Base-by-base conservation (phyloP, 2,329 filamentous ascomycete species). In the Cordyceps fumosorosea region DNA sequence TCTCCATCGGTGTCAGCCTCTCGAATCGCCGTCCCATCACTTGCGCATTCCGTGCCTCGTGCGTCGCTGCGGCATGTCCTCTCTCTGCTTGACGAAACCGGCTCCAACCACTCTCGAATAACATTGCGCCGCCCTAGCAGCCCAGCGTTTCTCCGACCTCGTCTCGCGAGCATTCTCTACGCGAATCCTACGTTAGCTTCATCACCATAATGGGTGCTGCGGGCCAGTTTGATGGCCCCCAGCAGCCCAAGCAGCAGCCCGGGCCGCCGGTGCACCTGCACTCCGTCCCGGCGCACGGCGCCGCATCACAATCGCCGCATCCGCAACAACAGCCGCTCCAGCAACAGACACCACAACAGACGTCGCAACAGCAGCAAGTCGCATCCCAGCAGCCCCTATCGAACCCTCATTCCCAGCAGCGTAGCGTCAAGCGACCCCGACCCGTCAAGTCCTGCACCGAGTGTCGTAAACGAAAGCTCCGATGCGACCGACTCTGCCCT, bases 361-460 rank as follows among this genome's bases (percentile, higher is more conserved):
- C 40, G 16, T 7, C 14, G 40, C 60, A 57, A 37, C 40, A 51
- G 20, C 66, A 65, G 24, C 67, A 65, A 32, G 60, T 60, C n/a
- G 66, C 63, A 2, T 62, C 65, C 20, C 67, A 64, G 40, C 64
- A 64, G 22, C 29, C 52, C 11, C 50, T 32, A 16, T 26, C 47
- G 44, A 69, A 69, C 22, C 55, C 57, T 5, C 54, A 56, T 18
- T 42, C 51, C n/a, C 74, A 73, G 11, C 70, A 74, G 54, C 75
- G 78, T 56, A 81, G 79, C 65, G 80, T 83, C 57, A 83, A 83
- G 68, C 75, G 81, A 37, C 80, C 81, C 2, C 73, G 81, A 8
- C 81, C 81, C 3, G 81, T 83, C 64, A 84, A 84, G 68, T 83
- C 80, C 3, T 84, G 81, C 68, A 80, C 79, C 62, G 80, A 82